Evolutionary conservation across 257 asterid genomes (phyloP).

Genomic region (Penstemon davidsonii): DNA sequence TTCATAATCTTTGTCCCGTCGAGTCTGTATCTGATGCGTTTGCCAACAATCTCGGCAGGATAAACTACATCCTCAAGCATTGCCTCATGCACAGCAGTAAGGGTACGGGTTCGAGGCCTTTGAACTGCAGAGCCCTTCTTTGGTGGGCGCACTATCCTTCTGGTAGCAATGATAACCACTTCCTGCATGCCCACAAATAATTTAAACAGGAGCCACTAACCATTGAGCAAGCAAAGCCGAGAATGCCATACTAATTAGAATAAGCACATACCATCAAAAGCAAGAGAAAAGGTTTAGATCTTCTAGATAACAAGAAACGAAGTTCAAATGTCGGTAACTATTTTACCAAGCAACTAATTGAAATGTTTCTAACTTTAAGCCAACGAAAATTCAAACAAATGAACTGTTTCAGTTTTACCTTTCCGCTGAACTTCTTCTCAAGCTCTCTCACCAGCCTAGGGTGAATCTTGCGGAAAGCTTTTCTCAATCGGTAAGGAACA

Average conservation of each 20-base stretch:
- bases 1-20: conserved; percentile 91
- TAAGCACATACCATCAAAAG: not conserved
- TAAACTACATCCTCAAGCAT: conserved; percentile 81
- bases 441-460: conserved; percentile 82
- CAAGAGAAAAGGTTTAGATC: not conserved
- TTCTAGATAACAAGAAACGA: too few relatives aligned
- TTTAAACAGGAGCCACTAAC: not conserved
- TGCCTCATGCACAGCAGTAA: conserved; percentile 88
- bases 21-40: conserved; percentile 59
- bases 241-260: not conserved
- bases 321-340: not conserved
- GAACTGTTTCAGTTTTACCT: conserved; percentile 40
- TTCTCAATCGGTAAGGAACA: conserved; percentile 79
- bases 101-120: conserved; percentile 81
- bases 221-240: not conserved
- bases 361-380: not conserved
- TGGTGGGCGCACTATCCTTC: conserved; percentile 85
- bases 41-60: conserved; percentile 88
- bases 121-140: conserved; percentile 91
- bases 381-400: not conserved
- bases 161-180: conserved; percentile 70
- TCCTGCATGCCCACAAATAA: conserved; percentile 40
- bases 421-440: conserved; percentile 95
- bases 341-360: not conserved
- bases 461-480: conserved; percentile 88